phyloP scores from a whole-genome alignment of 2,329 filamentous ascomycete species.

The Plenodomus tracheiphilus region DNA sequence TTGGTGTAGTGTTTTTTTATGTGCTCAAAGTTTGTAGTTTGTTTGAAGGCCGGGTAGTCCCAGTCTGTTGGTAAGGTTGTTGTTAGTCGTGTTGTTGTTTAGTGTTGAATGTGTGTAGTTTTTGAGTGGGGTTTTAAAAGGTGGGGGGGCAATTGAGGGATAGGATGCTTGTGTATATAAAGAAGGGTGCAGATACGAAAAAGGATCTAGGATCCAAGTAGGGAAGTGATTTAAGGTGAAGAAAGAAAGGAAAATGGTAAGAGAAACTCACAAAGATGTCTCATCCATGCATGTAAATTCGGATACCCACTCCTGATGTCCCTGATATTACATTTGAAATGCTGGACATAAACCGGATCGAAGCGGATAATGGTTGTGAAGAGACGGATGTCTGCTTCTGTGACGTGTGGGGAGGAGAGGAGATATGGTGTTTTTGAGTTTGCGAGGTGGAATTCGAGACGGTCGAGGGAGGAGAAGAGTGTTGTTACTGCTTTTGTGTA shows the following conservation, averaged over 20 bases:
- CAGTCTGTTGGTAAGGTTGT: conserved; percentile 5
- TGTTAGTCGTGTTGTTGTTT: no score
- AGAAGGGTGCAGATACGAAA: no score
- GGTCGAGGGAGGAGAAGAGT: conserved; percentile 55
- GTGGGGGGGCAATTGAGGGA: no score
- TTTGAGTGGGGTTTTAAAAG: no score
- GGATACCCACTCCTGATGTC: conserved; percentile 87
- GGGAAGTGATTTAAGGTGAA: no score
- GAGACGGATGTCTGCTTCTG: conserved; percentile 56
- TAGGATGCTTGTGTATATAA: no score
- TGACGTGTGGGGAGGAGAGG: conserved; percentile 49
- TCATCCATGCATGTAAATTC: conserved; percentile 76
- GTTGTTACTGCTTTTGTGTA: conserved; percentile 52
- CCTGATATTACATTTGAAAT: conserved; percentile 79
- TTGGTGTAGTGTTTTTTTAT: conserved; percentile 82
- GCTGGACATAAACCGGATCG: conserved; percentile 58
- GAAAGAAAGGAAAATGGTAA: background rate
- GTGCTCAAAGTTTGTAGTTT: conserved; percentile 90
- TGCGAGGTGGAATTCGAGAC: conserved; percentile 49
- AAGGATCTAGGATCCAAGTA: no score
- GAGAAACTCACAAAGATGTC: conserved; percentile 63
- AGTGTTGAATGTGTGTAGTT: no score
- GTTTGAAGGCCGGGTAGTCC: conserved; percentile 71
- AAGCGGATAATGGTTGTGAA: conserved; percentile 66
- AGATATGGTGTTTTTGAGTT: conserved; percentile 51